These are phyloP conservation scores for Pythium myriotylum DNA, from an alignment of 352 stramenopile genomes.

Conservation along the genomic window DNA sequence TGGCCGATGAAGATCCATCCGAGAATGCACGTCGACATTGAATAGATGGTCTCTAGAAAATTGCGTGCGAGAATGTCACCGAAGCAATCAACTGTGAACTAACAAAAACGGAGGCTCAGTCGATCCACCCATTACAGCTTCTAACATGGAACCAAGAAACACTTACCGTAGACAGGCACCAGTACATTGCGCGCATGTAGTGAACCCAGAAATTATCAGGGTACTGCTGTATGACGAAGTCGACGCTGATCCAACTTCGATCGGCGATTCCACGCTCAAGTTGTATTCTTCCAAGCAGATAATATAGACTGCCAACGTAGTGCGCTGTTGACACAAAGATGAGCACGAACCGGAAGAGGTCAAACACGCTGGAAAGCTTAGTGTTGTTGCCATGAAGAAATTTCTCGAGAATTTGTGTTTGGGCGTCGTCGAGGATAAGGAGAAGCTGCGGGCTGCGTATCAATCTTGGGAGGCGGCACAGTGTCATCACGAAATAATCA, in stretches of 20 bases:
- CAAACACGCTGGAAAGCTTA: conserved; percentile 30
- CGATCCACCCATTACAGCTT: not conserved
- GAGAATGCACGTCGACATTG: conserved; percentile 64
- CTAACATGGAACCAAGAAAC: not conserved
- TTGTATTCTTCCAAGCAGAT: conserved; percentile 27
- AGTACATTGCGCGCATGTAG: conserved; percentile 82
- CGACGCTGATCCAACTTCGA: conserved; percentile 58
- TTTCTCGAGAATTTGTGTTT: conserved; percentile 29
- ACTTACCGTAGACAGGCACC: conserved; percentile 71
- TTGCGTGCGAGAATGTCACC: conserved; percentile 69
- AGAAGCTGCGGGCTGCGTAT: conserved; percentile 32
- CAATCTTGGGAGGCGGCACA: conserved; percentile 27
- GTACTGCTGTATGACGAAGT: conserved; percentile 56
- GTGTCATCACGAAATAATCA: conserved; percentile 24
- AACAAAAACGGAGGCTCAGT: conserved; percentile 5
- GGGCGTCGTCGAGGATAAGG: conserved; percentile 26
- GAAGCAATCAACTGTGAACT: conserved; percentile 84
- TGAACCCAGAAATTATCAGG: conserved; percentile 50
- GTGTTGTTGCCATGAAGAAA: conserved; percentile 31
- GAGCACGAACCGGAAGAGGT: conserved; percentile 36
- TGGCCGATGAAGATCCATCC: conserved; percentile 81
- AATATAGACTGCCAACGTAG: conserved; percentile 35
- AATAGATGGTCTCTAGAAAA: conserved; percentile 60
- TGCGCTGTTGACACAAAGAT: conserved; percentile 35
- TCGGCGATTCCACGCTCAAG: conserved; percentile 26